Evolutionary conservation across 495 filamentous ascomycete species (phyloP), one percentile per base, ranked within the genome.

Genomic region (Acidomyces sp.): DNA sequence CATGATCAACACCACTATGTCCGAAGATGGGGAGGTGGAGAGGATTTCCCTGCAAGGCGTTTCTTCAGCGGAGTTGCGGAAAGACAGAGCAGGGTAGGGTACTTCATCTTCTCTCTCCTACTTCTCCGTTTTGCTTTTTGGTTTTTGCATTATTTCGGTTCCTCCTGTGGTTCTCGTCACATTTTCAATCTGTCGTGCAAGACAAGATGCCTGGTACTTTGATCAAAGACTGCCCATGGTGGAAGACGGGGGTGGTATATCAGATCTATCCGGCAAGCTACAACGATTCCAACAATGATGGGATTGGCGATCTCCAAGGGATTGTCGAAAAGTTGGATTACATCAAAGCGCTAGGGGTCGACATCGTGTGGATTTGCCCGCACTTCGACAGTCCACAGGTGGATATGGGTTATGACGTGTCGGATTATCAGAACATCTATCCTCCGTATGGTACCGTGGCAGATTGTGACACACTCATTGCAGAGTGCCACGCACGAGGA

Each of bases 381-480:
- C 42, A 53, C 18, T 60, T 54, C 39, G 37, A 54, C 9, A 45
- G 35, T n/a, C 58, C 58, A 4, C 45, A 54, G 25, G 36, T 55
- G 21, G 58, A 61, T 35, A 61, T 54, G 48, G 57, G 57, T 6
- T 61, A 61, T 32, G 57, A 61, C 32, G 55, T 59, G 33, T 57
- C 56, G 4, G 38, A 61, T 43, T 61, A 59, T 36, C 43, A 56
- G 31, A 36, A 26, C 13, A 42, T 58, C 15, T 31, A 61, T 34
- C 16, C 41, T 3, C 40, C 38, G 0, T 59, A 52, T 35, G 58
- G 58, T 5, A 58, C 52, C 12, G 22, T 61, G 7, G 35, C 35
- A 23, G 54, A 61, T 34, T 36, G 57, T 9, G 57, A 61, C 17
- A 27, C 22, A 7, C 45, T 61, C 11, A 54, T 59, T 16, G 18